Base-by-base conservation (phyloP, 345 rosid species). In the Gossypium turneri region DNA sequence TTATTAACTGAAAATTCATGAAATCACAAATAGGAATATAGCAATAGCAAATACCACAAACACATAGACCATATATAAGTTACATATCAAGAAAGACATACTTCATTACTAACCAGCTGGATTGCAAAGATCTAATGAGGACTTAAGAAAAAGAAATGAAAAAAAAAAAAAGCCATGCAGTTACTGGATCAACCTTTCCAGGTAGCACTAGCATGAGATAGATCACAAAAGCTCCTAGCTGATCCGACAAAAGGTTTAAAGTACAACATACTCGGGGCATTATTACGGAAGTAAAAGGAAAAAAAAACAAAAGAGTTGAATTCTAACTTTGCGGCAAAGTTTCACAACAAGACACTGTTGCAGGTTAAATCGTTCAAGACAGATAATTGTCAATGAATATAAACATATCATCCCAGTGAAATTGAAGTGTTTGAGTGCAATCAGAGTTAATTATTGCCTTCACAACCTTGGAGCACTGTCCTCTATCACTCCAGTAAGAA, bases 1-100 rank as follows among this genome's bases (percentile, higher is more conserved):
- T 48, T n/a, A 25, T 44, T 65, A 56, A 70, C 67, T 25, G 59
- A 71, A 69, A 15, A 45, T 44, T 73, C 51, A 73, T 44, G 64
- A 2, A 56, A 65, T 71, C 24, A 16, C 67, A 58, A 57, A 67
- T n/a, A 20, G 55, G 76, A 45, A 15, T 5, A 27, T 5, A 52
- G 17, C 44, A 52, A 6, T 24, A 8, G 24, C 79, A 76, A 63
- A 60, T 73, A 61, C 50, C 47, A 41, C 63, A 81, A 53, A 70
- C 43, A 59, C 52, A 58, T 52, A 38, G 60, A 50, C 11, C 57
- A 67, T 27, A 22, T 8, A 63, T 27, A n/a, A 6, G 47, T 12
- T 63, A 11, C 34, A 53, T 48, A 68, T 68, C 72, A 50, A 16
- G 45, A 27, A 67, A 25, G 55, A 13, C 29, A 52, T 17, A 17